Evolutionary conservation across 129 eudicot genomes (phyloP), one percentile per base, ranked within the genome.

Genomic region (Logfia minima): DNA sequence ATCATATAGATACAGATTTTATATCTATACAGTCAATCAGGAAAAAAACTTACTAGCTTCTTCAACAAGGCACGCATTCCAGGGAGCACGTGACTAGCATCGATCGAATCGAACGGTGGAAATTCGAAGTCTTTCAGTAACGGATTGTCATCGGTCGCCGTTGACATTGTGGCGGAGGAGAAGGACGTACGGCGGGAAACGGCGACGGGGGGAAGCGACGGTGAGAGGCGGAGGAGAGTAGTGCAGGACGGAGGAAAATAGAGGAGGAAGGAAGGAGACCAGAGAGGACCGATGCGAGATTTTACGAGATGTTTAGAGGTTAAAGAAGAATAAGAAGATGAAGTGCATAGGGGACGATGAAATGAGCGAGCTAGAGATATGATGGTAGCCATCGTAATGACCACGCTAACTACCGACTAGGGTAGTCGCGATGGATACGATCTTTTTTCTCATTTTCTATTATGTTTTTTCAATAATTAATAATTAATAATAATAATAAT

Each of bases 101-200:
- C 83, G 71, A 93, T 87, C 18, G 77, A 82, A 76, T 93, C 98
- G 79, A 87, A 93, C 13, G 97, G 98, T 14, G 98, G 98, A 72
- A 93, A 93, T 35, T 82, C 79, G 43, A 93, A 93, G 73, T 89
- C 96, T 82, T 80, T 78, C 71, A 93, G 52, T 0, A 93, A 83
- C 35, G 97, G 97, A 83, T 91, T 91, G 4, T 56, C 78, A 1
- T 68, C 63, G 68, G 48, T 52, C 55, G 34, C 17, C 4, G 67
- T 69, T 10, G 85, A 14, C 60, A 72, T 56, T 11, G 77, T 55
- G 83, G 26, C 83, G 88, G 55, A 87, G 85, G 84, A 81, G 39
- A 43, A 71, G 8, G 19, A 65, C 6, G 63, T 14, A 53, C 19
- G 80, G 48, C 32, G 72, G 64, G 31, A 29, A 24, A 23, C 8